A percentile compares a stretch with the other conserved stretches of the same genome.
Conservation (phyloP, 306 rosid species). For the Trichosanthes cucumerina region DNA sequence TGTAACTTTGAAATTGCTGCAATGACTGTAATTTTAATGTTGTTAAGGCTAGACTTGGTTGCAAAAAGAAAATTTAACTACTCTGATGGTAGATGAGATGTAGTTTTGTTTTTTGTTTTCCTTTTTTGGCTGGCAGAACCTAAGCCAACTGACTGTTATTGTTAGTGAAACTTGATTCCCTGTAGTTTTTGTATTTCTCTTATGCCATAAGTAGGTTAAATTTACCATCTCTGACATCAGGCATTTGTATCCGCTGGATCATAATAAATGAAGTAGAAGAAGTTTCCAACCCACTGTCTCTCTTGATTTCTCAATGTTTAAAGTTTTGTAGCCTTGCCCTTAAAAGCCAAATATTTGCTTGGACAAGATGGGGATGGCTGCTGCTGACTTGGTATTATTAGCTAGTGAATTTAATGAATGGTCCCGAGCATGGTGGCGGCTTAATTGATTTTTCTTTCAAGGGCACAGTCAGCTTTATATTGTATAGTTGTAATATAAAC, state of each 20-base stretch:
- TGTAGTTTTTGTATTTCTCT: neutral
- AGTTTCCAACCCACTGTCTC: neutral
- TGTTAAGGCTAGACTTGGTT: neutral
- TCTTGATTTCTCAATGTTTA: constrained; percentile 1
- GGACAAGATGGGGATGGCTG: neutral
- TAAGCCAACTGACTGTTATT: neutral
- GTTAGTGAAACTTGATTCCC: neutral
- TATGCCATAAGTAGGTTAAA: neutral
- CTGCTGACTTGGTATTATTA: neutral
- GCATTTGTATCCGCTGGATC: neutral
- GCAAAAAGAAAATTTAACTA: neutral
- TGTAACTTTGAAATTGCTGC: constrained; percentile 15
- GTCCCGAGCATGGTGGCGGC: neutral
- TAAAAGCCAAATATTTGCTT: neutral
- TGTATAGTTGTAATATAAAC: neutral
- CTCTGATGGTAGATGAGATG: neutral
- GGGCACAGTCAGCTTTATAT: neutral
- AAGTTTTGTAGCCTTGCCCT: neutral
- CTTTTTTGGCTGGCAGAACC: neutral
- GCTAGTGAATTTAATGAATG: neutral
- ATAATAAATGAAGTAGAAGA: constrained; percentile 1
- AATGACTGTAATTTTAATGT: constrained; percentile 32
- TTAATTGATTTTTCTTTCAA: neutral
- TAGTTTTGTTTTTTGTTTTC: neutral
- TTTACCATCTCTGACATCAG: neutral